A percentile compares a stretch with the other conserved stretches of the same genome.
Conservation (phyloP, 2,329 filamentous ascomycete species). For the Talaromyces sp. region DNA sequence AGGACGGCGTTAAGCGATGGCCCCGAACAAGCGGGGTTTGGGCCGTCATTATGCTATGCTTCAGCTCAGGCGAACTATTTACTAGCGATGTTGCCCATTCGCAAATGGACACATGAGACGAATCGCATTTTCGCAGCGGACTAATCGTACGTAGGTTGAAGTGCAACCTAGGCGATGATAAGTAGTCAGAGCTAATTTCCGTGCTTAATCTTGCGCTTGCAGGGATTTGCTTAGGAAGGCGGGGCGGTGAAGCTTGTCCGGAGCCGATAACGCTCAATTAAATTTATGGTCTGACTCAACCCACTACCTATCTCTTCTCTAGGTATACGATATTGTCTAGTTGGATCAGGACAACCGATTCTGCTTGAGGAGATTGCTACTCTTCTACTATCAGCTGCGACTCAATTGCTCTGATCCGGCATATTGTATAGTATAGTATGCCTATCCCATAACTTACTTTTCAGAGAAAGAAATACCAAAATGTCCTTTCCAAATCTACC, state of each 20-base stretch:
- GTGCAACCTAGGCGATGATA: neutral
- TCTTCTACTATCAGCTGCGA: neutral
- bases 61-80: neutral
- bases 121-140: neutral
- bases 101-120: neutral
- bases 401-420: neutral
- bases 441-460: neutral
- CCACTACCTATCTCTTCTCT: neutral
- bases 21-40: constrained; percentile 17
- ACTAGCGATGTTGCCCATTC: neutral
- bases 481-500: constrained; percentile 16
- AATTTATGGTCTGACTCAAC: neutral
- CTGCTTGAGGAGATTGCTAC: neutral
- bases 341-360: neutral
- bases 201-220: neutral
- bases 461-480: neutral
- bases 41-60: neutral
- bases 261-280: constrained; percentile 4
- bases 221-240: neutral
- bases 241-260: neutral
- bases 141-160: neutral
- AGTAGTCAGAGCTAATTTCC: neutral
- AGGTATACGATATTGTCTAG: neutral
- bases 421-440: constrained; percentile 6
- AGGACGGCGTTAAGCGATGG: constrained; percentile 21